Base-by-base conservation (phyloP, 352 stramenopile genomes). In the Thalassiosira delicatula region DNA sequence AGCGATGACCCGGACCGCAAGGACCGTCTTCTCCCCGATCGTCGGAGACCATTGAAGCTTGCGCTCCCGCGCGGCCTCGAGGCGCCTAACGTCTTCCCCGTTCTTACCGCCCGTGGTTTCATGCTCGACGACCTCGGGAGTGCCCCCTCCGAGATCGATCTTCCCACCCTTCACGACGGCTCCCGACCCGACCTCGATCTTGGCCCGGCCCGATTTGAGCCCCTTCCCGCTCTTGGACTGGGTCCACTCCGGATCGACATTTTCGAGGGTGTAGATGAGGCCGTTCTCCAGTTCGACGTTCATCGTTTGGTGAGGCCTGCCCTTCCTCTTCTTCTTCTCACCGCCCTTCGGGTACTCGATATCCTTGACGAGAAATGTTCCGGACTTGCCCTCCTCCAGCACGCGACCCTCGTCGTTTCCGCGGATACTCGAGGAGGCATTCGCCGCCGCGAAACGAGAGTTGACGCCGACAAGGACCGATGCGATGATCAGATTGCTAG, bases 1-100 rank as follows among this genome's bases (percentile, higher is more conserved):
- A 27, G 67, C 65, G 29, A 74, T 72, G 3, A 86, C 79, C 25
- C 68, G n/a, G 9, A 90, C 79, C 14, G 75, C 84, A 3, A 90
- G 32, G 35, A 87, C 79, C 9, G 61, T 83, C 44, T 62, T 72
- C 11, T 29, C 76, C 56, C 78, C 79, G 33, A 30, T 42, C 8
- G 8, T 8, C 1, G 53, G 25, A n/a, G n/a, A n/a, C n/a, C n/a
- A n/a, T 68, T 66, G 71, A 21, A 84, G 77, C 25, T 66, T 37
- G 49, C 80, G 71, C 3, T 72, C 40, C 14, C 27, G 14, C 17
- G 5, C 17, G 8, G 17, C 32, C 29, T n/a, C 32, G 7, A 46
- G 29, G 33, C 51, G 17, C 2, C 59, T 7, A 12, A 29, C 29
- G 17, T 17, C 17, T 14, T 11, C 3, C 9, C 33, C 59, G 25